phyloP scores from a whole-genome alignment of 1,284 basidiomycete genomes.

The Sporisorium exsertum region DNA sequence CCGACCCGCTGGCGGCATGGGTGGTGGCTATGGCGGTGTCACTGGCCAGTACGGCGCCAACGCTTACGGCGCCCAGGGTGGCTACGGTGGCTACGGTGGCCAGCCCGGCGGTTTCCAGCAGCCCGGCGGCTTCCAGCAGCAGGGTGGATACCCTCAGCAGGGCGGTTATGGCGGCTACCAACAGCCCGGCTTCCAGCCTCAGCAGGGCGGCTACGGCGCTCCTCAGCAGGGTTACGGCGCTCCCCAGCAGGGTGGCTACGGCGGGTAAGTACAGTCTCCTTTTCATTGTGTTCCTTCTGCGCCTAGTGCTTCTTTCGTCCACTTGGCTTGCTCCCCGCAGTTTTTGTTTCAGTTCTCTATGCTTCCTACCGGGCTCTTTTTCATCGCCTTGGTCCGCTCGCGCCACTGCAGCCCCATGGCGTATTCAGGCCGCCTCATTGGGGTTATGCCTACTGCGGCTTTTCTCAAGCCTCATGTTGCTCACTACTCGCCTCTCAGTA shows the following conservation, averaged over 20 bases:
- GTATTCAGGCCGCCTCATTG: neutral
- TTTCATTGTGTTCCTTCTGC: conserved; percentile 1
- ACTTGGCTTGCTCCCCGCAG: conserved; percentile 14
- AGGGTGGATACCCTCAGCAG: conserved; percentile 51
- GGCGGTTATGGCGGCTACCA: conserved; percentile 56
- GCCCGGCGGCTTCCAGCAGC: conserved; percentile 39
- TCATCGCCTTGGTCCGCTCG: neutral
- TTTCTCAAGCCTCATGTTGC: neutral
- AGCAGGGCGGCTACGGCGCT: conserved; percentile 56
- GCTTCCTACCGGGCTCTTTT: neutral
- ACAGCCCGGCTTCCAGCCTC: conserved; percentile 56
- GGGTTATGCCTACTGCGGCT: neutral
- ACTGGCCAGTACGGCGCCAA: conserved; percentile 67
- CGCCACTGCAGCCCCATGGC: neutral
- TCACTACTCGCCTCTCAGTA: neutral
- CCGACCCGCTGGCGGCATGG: conserved; percentile 72
- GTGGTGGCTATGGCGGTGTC: conserved; percentile 64
- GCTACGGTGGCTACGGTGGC: conserved; percentile 49
- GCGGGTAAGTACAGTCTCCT: conserved; percentile 38
- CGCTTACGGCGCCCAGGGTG: conserved; percentile 55
- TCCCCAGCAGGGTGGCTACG: conserved; percentile 57
- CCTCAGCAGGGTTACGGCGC: conserved; percentile 53
- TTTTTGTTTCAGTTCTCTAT: conserved; percentile 7
- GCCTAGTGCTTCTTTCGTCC: neutral
- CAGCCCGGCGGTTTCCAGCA: conserved; percentile 57